These are phyloP conservation scores for Picea sitchensis DNA, from an alignment of 75 land plant genomes.

Conservation along the genomic window DNA sequence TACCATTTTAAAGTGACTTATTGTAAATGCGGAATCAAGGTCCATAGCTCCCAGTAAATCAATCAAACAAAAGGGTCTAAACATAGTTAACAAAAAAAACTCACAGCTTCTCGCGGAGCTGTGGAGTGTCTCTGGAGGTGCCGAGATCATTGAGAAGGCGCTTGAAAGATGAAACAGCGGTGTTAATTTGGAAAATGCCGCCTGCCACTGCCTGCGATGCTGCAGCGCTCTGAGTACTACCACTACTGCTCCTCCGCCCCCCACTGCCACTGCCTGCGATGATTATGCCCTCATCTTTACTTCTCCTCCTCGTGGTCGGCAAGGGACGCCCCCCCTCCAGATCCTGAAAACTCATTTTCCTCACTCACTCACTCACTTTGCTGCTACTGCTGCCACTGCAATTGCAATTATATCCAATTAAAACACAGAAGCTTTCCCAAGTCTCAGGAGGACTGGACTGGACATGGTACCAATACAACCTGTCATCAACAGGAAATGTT, in stretches of 20 bases:
- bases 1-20: too few species aligned
- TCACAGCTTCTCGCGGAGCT: slow-evolving; percentile 31
- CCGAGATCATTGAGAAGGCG: slow-evolving; percentile 35
- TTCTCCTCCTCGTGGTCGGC: not conserved
- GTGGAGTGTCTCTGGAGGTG: slow-evolving; percentile 29
- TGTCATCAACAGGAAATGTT: too few species aligned
- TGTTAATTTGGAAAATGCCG: slow-evolving; percentile 39
- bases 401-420: too few species aligned
- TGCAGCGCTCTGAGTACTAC: slow-evolving; percentile 5
- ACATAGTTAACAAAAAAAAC: not conserved
- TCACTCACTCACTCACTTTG: not conserved
- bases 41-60: too few species aligned
- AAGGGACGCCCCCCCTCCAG: not conserved
- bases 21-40: too few species aligned
- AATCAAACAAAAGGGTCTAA: not conserved
- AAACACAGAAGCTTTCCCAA: too few species aligned
- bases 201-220: slow-evolving; percentile 28
- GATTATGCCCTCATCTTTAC: not conserved
- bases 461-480: too few species aligned
- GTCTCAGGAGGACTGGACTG: too few species aligned
- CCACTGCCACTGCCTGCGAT: slow-evolving; percentile 16
- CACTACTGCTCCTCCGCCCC: not conserved
- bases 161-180: slow-evolving; percentile 31
- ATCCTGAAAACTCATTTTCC: slow-evolving; percentile 10
- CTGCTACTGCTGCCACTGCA: too few species aligned